A percentile compares a stretch with the other conserved stretches of the same genome.
Evolutionary conservation across 1,284 basidiomycete genomes (phyloP).

Genomic region (Cutaneotrichosporon sp.): DNA sequence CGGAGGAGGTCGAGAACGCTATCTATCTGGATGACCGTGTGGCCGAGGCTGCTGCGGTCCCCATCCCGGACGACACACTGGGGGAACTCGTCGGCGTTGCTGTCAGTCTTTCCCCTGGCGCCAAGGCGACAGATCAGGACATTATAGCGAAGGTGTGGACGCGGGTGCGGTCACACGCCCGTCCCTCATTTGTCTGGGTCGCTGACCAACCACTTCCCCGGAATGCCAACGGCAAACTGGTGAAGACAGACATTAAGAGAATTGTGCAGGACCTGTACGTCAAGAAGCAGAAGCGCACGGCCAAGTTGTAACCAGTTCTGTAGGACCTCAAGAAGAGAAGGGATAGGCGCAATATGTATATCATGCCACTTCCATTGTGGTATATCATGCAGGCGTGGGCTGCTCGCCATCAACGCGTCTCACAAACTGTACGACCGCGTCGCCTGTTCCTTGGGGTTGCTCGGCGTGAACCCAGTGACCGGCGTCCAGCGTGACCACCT

Average conservation of each 20-base stretch:
- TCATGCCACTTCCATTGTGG: neutral
- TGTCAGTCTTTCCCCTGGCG: constrained; percentile 24
- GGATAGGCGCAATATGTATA: neutral
- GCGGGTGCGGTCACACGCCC: constrained; percentile 13
- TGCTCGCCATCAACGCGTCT: neutral
- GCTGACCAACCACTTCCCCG: constrained; percentile 9
- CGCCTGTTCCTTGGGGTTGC: constrained; percentile 37
- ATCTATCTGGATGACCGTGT: constrained; percentile 32
- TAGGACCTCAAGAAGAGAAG: too few species aligned
- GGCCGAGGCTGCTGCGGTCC: constrained; percentile 34
- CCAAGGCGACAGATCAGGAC: constrained; percentile 2
- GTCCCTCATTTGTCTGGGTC: constrained; percentile 13
- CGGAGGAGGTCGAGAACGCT: constrained; percentile 42
- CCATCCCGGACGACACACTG: constrained; percentile 22
- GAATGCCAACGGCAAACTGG: constrained; percentile 18
- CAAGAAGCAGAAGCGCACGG: neutral
- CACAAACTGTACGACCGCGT: constrained; percentile 35
- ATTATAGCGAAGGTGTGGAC: constrained; percentile 7
- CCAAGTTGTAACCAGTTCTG: constrained; percentile 5
- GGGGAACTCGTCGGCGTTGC: constrained; percentile 40
- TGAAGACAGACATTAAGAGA: constrained; percentile 15
- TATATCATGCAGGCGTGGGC: too few species aligned
- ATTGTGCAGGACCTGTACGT: constrained; percentile 8
- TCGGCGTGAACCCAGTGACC: constrained; percentile 51
- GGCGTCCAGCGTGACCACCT: constrained; percentile 38